Conservation (phyloP, 2,329 filamentous ascomycete genomes). For the Chrysoporthe austroafricana region DNA sequence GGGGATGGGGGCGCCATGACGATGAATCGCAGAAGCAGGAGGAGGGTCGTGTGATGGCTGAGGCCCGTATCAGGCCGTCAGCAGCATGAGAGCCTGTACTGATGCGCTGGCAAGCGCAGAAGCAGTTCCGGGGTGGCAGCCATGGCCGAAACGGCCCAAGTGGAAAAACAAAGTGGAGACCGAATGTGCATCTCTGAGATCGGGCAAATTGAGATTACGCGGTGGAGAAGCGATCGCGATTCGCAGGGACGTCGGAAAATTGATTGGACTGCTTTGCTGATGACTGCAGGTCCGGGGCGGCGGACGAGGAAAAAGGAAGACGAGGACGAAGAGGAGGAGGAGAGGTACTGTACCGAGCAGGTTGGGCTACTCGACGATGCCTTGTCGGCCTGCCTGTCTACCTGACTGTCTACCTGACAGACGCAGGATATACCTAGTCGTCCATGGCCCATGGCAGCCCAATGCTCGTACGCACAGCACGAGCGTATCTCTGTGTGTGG, state of each 20-base stretch:
- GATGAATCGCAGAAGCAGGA: not conserved
- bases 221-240: conserved; percentile 10
- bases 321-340: no score
- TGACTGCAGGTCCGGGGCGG: not conserved
- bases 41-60: conserved; percentile 1
- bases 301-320: not conserved
- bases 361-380: no score
- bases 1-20: not conserved
- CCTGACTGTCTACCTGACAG: not conserved
- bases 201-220: not conserved
- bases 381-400: no score
- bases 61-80: not conserved
- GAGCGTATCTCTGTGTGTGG: not conserved
- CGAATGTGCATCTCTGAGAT: not conserved
- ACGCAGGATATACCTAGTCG: not conserved
- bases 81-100: not conserved
- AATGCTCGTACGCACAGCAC: not conserved
- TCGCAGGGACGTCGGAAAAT: conserved; percentile 4
- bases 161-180: conserved; percentile 8
- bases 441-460: not conserved
- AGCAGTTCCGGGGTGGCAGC: not conserved
- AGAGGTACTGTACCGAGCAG: no score
- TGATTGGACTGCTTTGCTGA: conserved; percentile 7
- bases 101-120: conserved; percentile 16
- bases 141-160: conserved; percentile 1